Evolutionary conservation across 257 asterid genomes (phyloP).

Genomic region (Gynochthodes officinalis): DNA sequence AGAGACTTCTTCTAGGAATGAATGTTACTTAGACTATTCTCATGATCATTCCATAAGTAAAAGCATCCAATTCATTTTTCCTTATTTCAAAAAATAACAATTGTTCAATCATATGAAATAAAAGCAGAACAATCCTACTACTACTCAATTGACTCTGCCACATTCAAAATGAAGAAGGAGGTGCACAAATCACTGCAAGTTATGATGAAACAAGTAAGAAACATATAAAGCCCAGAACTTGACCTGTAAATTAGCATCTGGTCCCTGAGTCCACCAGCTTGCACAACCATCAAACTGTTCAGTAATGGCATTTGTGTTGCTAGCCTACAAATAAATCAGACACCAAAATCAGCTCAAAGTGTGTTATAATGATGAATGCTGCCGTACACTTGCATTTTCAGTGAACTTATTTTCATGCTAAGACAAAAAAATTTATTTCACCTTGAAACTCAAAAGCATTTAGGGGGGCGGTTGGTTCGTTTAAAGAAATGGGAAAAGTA

Average conservation of each 20-base stretch:
- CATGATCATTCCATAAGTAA: background rate
- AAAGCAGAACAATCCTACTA: background rate
- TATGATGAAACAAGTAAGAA: constrained; percentile 1
- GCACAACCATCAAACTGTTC: constrained; percentile 98
- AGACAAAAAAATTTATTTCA: background rate
- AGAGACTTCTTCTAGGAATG: background rate
- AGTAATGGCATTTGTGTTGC: constrained; percentile 46
- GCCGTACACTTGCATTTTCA: background rate
- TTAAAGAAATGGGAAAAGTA: too few species aligned
- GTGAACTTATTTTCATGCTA: background rate
- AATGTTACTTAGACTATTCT: background rate
- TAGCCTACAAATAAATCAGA: constrained; percentile 32
- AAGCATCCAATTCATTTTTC: too few species aligned
- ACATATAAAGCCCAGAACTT: constrained; percentile 31
- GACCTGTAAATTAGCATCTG: constrained; percentile 90
- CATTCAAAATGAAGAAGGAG: background rate
- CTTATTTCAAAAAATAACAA: background rate
- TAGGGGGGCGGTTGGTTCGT: too few species aligned
- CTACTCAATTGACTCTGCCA: background rate
- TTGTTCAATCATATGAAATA: background rate
- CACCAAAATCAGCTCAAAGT: constrained; percentile 22
- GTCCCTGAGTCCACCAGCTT: constrained; percentile 99
- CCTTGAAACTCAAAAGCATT: background rate
- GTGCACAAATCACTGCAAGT: background rate
- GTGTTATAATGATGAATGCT: background rate